Evolutionary conservation across 352 stramenopile genomes (phyloP), one percentile per base, ranked within the genome.

Genomic region (Globisporangium nunn): DNA sequence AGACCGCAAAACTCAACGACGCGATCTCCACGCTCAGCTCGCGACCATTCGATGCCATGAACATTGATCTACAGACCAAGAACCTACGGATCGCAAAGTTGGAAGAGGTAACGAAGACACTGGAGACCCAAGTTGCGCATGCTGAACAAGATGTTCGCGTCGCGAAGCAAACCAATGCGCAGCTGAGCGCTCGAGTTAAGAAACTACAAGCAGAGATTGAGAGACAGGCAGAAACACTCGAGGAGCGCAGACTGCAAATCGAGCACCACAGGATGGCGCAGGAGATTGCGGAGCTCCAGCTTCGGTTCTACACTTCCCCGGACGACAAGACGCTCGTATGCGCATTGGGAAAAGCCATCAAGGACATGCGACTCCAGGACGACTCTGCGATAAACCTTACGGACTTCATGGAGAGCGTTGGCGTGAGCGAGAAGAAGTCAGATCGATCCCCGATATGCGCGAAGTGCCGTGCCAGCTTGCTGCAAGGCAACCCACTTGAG

Each of bases 1-100:
- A 90, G 46, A 88, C 84, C 40, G 6, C 62, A 0, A 74, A 66
- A 45, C 62, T 90, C 31, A 77, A 84, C 56, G 70, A 82, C 10
- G 58, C 71, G 1, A 53, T 88, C 8, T 50, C 65, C 11, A 64
- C 67, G 17, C 64, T 90, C 7, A 85, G 67, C 31, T 75, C 74
- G 8, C 64, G 75, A 6, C 80, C 80, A 10, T 83, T 90, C 39
- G 68, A 84, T 10, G 51, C 51, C 18, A 46, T 75, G 7, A 68
- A 71, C 0, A 60, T 71, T 12, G 71, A 85, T 40, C 44, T 74
- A 1, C 66, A 79, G 31, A 68, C 66, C 47, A 86, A 84, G 30
- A 75, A 71, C 44, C 6, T 87, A 14, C 62, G 63, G 54, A 77
- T 88, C 30, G 68, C 63, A 7, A 52, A 78, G 29, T 59, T 89